Conservation (phyloP, 2,329 filamentous ascomycete species). For the Alternaria rosae region DNA sequence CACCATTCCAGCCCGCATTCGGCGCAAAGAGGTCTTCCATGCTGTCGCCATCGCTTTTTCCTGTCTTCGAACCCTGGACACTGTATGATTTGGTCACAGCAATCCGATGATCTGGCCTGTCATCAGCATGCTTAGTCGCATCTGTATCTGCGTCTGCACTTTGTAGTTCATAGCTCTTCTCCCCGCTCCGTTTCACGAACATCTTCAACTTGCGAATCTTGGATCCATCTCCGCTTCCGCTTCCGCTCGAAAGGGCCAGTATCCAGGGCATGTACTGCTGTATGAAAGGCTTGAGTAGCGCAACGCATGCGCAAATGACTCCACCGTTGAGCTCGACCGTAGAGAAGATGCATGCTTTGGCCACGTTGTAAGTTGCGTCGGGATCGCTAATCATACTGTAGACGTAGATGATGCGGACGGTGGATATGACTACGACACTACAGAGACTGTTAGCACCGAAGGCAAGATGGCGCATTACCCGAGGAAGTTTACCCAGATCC, state of each 20-base stretch:
- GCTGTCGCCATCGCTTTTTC: conserved; percentile 11
- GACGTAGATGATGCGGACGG: conserved; percentile 30
- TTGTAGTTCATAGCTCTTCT: conserved; percentile 12
- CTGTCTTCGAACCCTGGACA: conserved; percentile 8
- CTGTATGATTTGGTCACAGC: conserved; percentile 20
- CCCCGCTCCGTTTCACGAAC: conserved; percentile 9
- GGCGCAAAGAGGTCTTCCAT: conserved; percentile 22
- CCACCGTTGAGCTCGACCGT: conserved; percentile 27
- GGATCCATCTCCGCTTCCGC: conserved; percentile 8
- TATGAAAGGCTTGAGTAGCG: conserved; percentile 26
- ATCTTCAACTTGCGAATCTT: conserved; percentile 13
- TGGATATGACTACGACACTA: conserved; percentile 27
- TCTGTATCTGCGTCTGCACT: conserved; percentile 4
- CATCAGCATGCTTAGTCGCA: neutral
- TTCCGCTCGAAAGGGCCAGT: conserved; percentile 15
- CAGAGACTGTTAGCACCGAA: neutral
- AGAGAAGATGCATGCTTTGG: conserved; percentile 26
- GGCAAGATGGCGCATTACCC: neutral
- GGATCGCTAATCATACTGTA: conserved; percentile 24
- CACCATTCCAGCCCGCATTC: conserved; percentile 9
- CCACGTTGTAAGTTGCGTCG: conserved; percentile 29
- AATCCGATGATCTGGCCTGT: conserved; percentile 7
- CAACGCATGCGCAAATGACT: conserved; percentile 26
- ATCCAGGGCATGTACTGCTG: conserved; percentile 21
- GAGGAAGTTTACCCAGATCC: conserved; percentile 26